A percentile compares a stretch with the other conserved stretches of the same genome.
Evolutionary conservation across 2,329 filamentous ascomycete species (phyloP).

Genomic region (Verticillium albo-atrum): DNA sequence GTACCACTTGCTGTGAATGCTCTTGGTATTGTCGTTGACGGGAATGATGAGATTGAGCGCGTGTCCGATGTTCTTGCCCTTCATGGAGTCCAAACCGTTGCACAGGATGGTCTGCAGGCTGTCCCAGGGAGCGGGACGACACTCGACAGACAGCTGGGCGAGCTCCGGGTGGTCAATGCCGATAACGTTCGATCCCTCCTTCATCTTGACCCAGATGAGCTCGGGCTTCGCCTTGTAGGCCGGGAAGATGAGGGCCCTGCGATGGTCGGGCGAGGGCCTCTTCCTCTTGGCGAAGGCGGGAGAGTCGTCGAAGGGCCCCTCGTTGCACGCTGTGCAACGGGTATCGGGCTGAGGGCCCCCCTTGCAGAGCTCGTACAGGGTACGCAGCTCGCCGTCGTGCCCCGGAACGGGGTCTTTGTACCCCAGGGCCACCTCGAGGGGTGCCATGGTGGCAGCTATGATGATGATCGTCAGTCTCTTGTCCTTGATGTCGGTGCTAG

Average conservation of each 20-base stretch:
- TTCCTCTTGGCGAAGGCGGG: not conserved
- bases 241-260: not conserved
- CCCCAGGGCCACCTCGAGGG: no score
- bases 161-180: not conserved
- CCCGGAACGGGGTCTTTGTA: no score
- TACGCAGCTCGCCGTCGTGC: no score
- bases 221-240: not conserved
- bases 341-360: no score
- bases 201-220: not conserved
- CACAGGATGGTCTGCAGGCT: not conserved
- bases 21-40: not conserved
- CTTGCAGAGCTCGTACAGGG: no score
- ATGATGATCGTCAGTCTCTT: no score
- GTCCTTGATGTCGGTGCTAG: no score
- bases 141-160: not conserved
- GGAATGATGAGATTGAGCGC: not conserved
- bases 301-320: no score
- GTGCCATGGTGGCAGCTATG: no score
- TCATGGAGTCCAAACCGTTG: not conserved
- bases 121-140: not conserved
- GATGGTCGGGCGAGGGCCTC: not conserved
- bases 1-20: not conserved
- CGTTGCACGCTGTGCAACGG: no score
- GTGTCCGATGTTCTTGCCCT: not conserved
- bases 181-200: not conserved